A percentile compares a stretch with the other conserved stretches of the same genome.
These are phyloP conservation scores for Calonectria naviculata DNA, from an alignment of 2,329 filamentous ascomycete genomes.

Conservation along the genomic window DNA sequence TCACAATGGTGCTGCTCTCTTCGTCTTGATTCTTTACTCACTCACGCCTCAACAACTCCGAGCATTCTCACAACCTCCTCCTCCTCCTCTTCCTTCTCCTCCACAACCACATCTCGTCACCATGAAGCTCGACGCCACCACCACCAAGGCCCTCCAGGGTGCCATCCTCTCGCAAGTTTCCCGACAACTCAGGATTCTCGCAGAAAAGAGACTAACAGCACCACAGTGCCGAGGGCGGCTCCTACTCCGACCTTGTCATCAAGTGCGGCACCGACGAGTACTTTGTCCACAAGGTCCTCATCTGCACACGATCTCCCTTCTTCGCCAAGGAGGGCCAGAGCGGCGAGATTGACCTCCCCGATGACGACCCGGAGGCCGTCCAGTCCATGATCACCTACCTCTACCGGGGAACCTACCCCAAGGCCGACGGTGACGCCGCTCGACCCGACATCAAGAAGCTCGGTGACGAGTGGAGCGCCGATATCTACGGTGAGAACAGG, in stretches of 20 bases:
- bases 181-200: background rate
- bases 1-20: background rate
- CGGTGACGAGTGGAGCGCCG: background rate
- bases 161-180: slow-evolving; percentile 13
- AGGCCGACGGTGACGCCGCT: background rate
- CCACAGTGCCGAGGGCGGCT: slow-evolving; percentile 13
- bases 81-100: background rate
- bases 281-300: slow-evolving; percentile 16
- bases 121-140: slow-evolving; percentile 12
- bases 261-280: slow-evolving; percentile 21
- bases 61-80: background rate
- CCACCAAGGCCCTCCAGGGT: background rate
- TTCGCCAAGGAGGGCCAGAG: slow-evolving; percentile 16
- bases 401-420: slow-evolving; percentile 14
- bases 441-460: slow-evolving; percentile 2
- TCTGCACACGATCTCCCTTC: slow-evolving; percentile 18
- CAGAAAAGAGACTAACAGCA: background rate
- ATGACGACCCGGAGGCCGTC: slow-evolving; percentile 18
- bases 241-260: slow-evolving; percentile 15
- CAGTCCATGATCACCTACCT: slow-evolving; percentile 14
- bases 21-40: background rate
- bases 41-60: background rate
- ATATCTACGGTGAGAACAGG: slow-evolving; percentile 2
- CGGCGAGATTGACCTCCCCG: slow-evolving; percentile 18
- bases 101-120: background rate